Conservation (phyloP, 441 rosid genomes). For the Euphorbia corollata region DNA sequence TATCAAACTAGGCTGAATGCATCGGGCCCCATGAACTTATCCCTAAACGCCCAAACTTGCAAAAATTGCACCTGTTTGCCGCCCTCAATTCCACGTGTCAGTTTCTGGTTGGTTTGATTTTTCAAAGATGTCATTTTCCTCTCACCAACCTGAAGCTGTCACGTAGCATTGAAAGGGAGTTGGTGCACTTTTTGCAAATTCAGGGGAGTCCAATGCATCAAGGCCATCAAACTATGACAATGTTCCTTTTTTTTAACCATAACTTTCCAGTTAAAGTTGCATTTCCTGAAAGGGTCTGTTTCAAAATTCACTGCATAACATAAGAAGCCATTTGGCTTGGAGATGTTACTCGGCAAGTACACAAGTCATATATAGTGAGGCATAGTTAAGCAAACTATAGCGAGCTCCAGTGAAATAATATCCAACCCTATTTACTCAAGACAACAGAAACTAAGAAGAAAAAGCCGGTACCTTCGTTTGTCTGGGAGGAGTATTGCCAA, state of each 20-base stretch:
- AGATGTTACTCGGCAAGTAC: neutral
- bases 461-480: slow-evolving; percentile 64
- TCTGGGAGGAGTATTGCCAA: slow-evolving; percentile 80
- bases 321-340: neutral
- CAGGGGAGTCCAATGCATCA: too few species aligned
- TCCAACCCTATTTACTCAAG: neutral
- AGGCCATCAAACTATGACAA: neutral
- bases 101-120: too few species aligned
- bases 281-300: neutral
- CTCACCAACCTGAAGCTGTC: too few species aligned
- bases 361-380: neutral
- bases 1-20: too few species aligned
- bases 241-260: neutral
- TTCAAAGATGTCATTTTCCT: too few species aligned
- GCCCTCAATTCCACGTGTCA: too few species aligned
- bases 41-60: too few species aligned
- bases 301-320: neutral
- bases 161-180: too few species aligned
- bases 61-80: too few species aligned
- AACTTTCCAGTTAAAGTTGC: slow-evolving; percentile 9
- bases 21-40: too few species aligned
- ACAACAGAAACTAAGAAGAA: neutral
- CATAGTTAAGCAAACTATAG: neutral
- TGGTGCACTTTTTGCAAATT: too few species aligned
- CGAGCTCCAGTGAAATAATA: neutral